These are phyloP conservation scores for Xylogone sp. DNA, from an alignment of 2,329 filamentous ascomycete genomes.

Conservation along the genomic window DNA sequence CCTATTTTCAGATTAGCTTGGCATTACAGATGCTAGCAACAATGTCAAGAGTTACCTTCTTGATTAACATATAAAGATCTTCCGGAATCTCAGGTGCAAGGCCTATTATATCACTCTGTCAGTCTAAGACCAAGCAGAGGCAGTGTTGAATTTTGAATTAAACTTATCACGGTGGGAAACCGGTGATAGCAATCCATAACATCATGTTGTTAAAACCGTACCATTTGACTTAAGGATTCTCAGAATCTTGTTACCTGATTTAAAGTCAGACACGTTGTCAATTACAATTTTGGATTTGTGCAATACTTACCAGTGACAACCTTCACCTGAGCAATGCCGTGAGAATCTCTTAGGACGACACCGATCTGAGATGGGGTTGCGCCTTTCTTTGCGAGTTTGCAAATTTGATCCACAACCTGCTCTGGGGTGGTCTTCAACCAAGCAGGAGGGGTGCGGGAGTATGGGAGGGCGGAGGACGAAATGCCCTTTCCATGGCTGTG, in stretches of 20 bases:
- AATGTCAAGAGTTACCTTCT: conserved; percentile 72
- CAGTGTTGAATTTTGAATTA: conserved; percentile 39
- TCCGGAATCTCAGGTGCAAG: conserved; percentile 98
- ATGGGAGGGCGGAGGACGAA: conserved; percentile 90
- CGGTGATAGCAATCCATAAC: conserved; percentile 24
- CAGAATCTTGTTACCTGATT: conserved; percentile 98
- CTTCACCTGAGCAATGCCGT: conserved; percentile 98
- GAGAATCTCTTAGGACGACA: conserved; percentile 96
- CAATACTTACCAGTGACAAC: conserved; percentile 79
- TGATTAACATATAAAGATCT: conserved; percentile 99
- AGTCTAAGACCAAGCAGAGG: conserved; percentile 89
- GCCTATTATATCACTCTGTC: conserved; percentile 92
- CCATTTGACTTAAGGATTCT: conserved; percentile 96
- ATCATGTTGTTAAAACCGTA: conserved; percentile 53
- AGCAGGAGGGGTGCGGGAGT: conserved; percentile 86
- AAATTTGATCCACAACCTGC: conserved; percentile 98
- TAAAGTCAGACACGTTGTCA: conserved; percentile 34
- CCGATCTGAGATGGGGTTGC: conserved; percentile 98
- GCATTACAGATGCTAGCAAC: not conserved
- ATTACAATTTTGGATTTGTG: not conserved
- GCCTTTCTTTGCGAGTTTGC: conserved; percentile 98
- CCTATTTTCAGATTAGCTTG: conserved; percentile 39
- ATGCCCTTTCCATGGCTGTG: conserved; percentile 99
- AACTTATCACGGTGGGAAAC: conserved; percentile 23
- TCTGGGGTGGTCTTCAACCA: conserved; percentile 99